A percentile compares a stretch with the other conserved stretches of the same genome.
Conservation (phyloP, 2,329 filamentous ascomycete species). For the Penicillium sp. region DNA sequence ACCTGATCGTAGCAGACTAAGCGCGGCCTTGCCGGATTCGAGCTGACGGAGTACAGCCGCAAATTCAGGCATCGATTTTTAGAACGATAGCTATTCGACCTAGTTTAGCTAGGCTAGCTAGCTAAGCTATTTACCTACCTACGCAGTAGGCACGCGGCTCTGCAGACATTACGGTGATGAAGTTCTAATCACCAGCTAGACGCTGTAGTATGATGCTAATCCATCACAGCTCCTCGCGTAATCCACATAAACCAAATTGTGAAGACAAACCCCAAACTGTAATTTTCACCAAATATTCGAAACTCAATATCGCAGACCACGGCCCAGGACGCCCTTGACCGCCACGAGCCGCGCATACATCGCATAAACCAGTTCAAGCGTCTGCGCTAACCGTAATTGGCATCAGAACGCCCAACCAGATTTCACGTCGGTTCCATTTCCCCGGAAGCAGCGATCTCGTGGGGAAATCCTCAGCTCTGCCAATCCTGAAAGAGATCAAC, state of each 20-base stretch:
- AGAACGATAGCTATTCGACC: too few species aligned
- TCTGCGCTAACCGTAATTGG: not conserved
- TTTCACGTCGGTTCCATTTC: not conserved
- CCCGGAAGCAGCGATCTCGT: not conserved
- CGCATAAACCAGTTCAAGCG: not conserved
- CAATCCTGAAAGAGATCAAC: not conserved
- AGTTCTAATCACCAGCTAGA: not conserved
- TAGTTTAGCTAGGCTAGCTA: not conserved
- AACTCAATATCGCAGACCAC: not conserved
- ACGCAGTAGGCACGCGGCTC: not conserved
- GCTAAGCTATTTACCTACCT: not conserved
- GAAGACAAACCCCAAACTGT: not conserved
- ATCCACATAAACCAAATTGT: not conserved
- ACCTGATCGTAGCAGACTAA: too few species aligned
- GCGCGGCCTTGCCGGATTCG: too few species aligned
- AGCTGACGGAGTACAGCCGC: too few species aligned
- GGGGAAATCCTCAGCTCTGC: not conserved
- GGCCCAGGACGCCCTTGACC: not conserved
- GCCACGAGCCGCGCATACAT: not conserved
- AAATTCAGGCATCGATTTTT: too few species aligned
- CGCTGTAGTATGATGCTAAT: not conserved
- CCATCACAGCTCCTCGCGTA: not conserved
- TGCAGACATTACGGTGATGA: not conserved
- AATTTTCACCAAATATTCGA: not conserved
- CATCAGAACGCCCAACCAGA: not conserved